Percentiles rank a stretch among this genome's conserved stretches.
phyloP scores from a whole-genome alignment of 805 yeast genomes.

The Sugiyamaella lignohabitans region DNA sequence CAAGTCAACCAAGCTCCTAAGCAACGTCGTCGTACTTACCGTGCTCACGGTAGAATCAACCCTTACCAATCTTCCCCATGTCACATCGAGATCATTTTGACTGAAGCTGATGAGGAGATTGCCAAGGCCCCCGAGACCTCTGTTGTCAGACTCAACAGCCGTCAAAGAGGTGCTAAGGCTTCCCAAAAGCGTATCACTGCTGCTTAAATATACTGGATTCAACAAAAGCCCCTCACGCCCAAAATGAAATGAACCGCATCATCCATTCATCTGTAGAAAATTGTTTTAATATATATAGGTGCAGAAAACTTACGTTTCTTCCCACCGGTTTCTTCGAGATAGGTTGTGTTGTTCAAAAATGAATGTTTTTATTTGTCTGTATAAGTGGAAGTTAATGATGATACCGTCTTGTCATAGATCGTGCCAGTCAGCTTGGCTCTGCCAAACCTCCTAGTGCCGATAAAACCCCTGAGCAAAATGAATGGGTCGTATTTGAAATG shows the following conservation, averaged over 20 bases:
- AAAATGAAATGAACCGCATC: background rate
- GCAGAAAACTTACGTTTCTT: background rate
- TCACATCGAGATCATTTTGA: conserved; percentile 94
- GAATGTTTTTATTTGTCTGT: background rate
- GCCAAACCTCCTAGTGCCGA: too few relatives aligned
- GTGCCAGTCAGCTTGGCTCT: too few relatives aligned
- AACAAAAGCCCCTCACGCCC: background rate
- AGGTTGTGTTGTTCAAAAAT: background rate
- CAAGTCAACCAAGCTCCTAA: conserved; percentile 99
- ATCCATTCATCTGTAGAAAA: background rate
- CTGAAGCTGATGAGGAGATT: conserved; percentile 92
- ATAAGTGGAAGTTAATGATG: background rate
- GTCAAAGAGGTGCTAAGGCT: conserved; percentile 80
- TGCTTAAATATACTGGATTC: conserved; percentile 22
- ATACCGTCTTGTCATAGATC: background rate
- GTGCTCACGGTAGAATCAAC: conserved; percentile 99
- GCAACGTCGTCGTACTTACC: conserved; percentile 99
- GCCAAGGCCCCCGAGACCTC: conserved; percentile 76
- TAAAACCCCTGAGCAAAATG: too few relatives aligned
- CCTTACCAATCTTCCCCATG: conserved; percentile 98
- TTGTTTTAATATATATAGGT: background rate
- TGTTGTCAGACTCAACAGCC: conserved; percentile 69
- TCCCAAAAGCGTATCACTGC: conserved; percentile 82
- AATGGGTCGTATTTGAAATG: too few relatives aligned
- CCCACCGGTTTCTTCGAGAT: too few relatives aligned